These are phyloP conservation scores for Mycena haematopus DNA, from an alignment of 768 basidiomycete species.

Conservation along the genomic window DNA sequence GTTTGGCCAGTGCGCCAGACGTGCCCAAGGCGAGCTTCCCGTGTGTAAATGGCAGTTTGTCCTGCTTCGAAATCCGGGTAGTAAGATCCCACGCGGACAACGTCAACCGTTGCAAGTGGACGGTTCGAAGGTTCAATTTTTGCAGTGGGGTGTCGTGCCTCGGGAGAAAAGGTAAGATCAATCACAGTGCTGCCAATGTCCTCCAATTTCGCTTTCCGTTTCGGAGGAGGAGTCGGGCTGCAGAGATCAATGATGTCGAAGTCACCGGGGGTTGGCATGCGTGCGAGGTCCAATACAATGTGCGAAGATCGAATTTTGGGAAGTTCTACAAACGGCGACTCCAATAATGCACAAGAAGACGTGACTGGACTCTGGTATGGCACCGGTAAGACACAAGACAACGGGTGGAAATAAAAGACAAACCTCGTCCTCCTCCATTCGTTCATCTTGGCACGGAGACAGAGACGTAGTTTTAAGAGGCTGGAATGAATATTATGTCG, in stretches of 20 bases:
- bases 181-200: neutral
- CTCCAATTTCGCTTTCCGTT: neutral
- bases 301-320: neutral
- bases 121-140: too few relatives aligned
- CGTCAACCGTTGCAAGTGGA: too few relatives aligned
- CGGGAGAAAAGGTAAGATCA: conserved; percentile 8
- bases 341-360: too few relatives aligned
- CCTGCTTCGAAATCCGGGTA: conserved; percentile 2
- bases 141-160: too few relatives aligned
- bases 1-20: conserved; percentile 15
- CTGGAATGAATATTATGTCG: too few relatives aligned
- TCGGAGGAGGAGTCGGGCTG: conserved; percentile 1
- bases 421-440: too few relatives aligned
- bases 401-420: too few relatives aligned
- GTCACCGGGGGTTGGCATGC: neutral
- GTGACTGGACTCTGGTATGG: too few relatives aligned
- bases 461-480: too few relatives aligned
- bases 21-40: neutral
- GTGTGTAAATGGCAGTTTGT: neutral
- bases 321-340: neutral
- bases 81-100: conserved; percentile 3
- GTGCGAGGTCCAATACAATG: neutral
- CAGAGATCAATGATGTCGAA: conserved; percentile 6
- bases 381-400: too few relatives aligned
- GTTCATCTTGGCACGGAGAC: too few relatives aligned